Evolutionary conservation across 2,329 filamentous ascomycete genomes (phyloP).

Genomic region (Penicillium sp.): DNA sequence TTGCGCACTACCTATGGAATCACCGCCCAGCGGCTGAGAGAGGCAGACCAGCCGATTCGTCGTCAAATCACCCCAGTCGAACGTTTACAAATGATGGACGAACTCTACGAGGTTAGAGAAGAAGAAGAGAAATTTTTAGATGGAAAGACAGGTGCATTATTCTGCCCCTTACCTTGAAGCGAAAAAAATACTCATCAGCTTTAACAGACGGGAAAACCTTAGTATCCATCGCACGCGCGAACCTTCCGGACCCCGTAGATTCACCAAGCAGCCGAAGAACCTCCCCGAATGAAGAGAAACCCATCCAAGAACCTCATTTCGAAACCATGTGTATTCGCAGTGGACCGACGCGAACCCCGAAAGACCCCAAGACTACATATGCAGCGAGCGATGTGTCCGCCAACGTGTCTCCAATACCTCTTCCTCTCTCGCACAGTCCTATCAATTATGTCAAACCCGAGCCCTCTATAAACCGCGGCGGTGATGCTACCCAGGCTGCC

Average conservation of each 20-base stretch:
- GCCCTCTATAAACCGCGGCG: constrained; percentile 8
- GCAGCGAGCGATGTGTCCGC: constrained; percentile 2
- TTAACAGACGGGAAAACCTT: constrained; percentile 25
- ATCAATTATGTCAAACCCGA: constrained; percentile 10
- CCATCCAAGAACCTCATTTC: constrained; percentile 9
- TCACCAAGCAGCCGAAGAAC: constrained; percentile 16
- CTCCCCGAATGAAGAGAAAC: constrained; percentile 13
- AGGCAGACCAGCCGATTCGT: constrained; percentile 41
- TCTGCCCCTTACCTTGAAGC: background rate
- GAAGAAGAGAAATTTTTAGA: constrained; percentile 40
- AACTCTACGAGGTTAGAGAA: constrained; percentile 41
- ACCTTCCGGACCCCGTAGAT: constrained; percentile 28
- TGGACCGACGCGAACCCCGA: constrained; percentile 1
- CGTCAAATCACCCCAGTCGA: constrained; percentile 38
- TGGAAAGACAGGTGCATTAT: constrained; percentile 36
- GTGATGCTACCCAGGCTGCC: background rate
- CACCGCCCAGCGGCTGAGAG: constrained; percentile 39
- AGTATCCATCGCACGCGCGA: constrained; percentile 28
- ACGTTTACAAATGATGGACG: constrained; percentile 39
- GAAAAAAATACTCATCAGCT: constrained; percentile 2
- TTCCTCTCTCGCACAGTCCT: constrained; percentile 7
- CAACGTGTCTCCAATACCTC: constrained; percentile 3
- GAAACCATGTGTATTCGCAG: constrained; percentile 5
- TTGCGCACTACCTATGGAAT: constrained; percentile 36
- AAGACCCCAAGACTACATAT: constrained; percentile 5